Conservation (phyloP, 345 rosid genomes). For the Microcos paniculata region DNA sequence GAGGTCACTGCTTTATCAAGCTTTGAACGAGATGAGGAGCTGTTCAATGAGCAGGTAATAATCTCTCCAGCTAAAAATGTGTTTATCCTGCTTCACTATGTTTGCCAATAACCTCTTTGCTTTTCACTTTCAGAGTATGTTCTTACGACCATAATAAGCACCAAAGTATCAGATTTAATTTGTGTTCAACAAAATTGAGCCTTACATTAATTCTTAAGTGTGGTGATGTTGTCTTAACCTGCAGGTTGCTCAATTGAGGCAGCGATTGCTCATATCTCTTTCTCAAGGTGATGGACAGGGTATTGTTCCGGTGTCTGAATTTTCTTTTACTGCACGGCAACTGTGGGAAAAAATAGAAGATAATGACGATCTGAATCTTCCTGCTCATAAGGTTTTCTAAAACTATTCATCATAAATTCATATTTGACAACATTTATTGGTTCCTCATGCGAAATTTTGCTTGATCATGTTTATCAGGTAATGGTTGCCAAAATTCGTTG, state of each 20-base stretch:
- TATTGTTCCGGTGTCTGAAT: slow-evolving; percentile 81
- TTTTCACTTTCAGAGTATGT: background rate
- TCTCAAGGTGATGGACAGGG: slow-evolving; percentile 80
- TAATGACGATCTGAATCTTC: slow-evolving; percentile 84
- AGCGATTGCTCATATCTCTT: slow-evolving; percentile 64
- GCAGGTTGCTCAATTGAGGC: slow-evolving; percentile 72
- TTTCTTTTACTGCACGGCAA: slow-evolving; percentile 72
- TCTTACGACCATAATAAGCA: too few relatives aligned
- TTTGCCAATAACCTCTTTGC: too few relatives aligned
- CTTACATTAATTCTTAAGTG: background rate
- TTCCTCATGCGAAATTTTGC: slow-evolving; percentile 5
- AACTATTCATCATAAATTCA: background rate
- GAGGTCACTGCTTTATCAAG: slow-evolving; percentile 72
- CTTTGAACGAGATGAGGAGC: slow-evolving; percentile 67
- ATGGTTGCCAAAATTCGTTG: slow-evolving; percentile 89
- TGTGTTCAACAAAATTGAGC: too few relatives aligned
- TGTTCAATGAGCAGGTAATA: slow-evolving; percentile 63
- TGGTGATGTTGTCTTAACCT: slow-evolving; percentile 19
- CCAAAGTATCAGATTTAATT: too few relatives aligned
- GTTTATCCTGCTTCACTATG: background rate
- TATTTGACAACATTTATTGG: background rate
- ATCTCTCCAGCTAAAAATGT: background rate
- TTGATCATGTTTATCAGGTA: slow-evolving; percentile 42
- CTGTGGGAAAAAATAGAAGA: slow-evolving; percentile 76
- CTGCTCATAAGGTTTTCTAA: slow-evolving; percentile 67